Conservation (phyloP, 139 green algal species). For the Spirogloea muscicola region DNA sequence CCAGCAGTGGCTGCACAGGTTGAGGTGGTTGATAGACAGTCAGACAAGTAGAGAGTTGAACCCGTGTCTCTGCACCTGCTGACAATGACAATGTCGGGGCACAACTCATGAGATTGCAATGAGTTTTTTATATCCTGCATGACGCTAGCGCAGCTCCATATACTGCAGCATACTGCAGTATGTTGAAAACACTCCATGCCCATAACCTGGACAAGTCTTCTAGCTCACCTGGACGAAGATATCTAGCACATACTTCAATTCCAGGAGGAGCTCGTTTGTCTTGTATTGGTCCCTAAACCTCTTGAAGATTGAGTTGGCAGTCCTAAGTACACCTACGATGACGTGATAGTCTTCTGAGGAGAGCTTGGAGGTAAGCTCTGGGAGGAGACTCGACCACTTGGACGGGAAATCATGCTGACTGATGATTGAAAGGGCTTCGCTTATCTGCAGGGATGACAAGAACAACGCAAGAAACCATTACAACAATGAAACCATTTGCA, state of each 20-base stretch:
- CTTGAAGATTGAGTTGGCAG: conserved; percentile 95
- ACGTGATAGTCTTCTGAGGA: conserved; percentile 54
- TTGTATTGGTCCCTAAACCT: conserved; percentile 75
- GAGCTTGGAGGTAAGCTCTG: conserved; percentile 78
- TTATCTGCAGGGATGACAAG: too few species aligned
- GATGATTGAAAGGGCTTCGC: conserved; percentile 89
- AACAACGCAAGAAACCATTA: too few species aligned
- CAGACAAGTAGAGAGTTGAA: too few species aligned
- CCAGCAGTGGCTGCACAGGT: conserved; percentile 51
- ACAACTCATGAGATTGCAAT: not conserved
- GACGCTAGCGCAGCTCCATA: too few species aligned
- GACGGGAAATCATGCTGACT: conserved; percentile 83
- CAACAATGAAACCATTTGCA: not conserved
- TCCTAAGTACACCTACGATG: conserved; percentile 78
- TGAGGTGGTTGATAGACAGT: too few species aligned
- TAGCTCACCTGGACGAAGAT: conserved; percentile 61
- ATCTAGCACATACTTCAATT: conserved; percentile 73
- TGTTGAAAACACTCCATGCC: not conserved
- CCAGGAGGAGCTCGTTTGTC: conserved; percentile 55
- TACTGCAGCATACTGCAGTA: too few species aligned
- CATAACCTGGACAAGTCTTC: too few species aligned
- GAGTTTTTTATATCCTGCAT: not conserved
- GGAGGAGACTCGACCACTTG: conserved; percentile 81
- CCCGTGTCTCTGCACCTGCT: too few species aligned
- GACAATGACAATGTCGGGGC: too few species aligned